Conservation (phyloP, 78 protist genomes). For the Dictyostelium purpureum region DNA sequence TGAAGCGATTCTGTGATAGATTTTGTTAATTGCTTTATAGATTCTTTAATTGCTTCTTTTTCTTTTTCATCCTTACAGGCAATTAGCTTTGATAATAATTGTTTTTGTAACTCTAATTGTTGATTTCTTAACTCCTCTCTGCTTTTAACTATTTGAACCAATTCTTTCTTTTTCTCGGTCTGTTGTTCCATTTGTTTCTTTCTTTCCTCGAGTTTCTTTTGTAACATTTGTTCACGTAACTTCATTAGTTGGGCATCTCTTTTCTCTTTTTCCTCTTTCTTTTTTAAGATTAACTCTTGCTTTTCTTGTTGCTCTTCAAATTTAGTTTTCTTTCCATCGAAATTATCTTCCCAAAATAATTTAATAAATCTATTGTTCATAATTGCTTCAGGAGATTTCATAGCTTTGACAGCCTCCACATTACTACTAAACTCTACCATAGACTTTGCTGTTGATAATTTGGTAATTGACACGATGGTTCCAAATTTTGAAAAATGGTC, state of each 20-base stretch:
- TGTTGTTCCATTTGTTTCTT: slow-evolving; percentile 4
- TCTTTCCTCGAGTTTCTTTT: slow-evolving; percentile 16
- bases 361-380: slow-evolving; percentile 74
- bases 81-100: not conserved
- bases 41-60: slow-evolving; percentile 32
- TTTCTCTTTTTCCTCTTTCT: slow-evolving; percentile 59
- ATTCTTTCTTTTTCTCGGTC: slow-evolving; percentile 13
- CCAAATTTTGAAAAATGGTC: slow-evolving; percentile 66
- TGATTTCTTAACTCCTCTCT: slow-evolving; percentile 35
- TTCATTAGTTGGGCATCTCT: slow-evolving; percentile 3
- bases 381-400: slow-evolving; percentile 77
- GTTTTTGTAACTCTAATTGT: slow-evolving; percentile 53
- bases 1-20: slow-evolving; percentile 21
- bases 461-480: slow-evolving; percentile 7
- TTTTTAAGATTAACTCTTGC: slow-evolving; percentile 6
- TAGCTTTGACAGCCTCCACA: slow-evolving; percentile 48
- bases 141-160: not conserved
- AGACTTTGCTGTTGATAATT: slow-evolving; percentile 17
- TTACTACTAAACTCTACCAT: slow-evolving; percentile 16
- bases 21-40: slow-evolving; percentile 39
- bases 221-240: slow-evolving; percentile 6
- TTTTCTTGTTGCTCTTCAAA: slow-evolving; percentile 72
- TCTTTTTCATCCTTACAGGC: slow-evolving; percentile 54
- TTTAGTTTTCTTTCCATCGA: slow-evolving; percentile 54
- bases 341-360: slow-evolving; percentile 48